phyloP scores from a whole-genome alignment of 2,329 filamentous ascomycete species.

The Sporothrix luriei region DNA sequence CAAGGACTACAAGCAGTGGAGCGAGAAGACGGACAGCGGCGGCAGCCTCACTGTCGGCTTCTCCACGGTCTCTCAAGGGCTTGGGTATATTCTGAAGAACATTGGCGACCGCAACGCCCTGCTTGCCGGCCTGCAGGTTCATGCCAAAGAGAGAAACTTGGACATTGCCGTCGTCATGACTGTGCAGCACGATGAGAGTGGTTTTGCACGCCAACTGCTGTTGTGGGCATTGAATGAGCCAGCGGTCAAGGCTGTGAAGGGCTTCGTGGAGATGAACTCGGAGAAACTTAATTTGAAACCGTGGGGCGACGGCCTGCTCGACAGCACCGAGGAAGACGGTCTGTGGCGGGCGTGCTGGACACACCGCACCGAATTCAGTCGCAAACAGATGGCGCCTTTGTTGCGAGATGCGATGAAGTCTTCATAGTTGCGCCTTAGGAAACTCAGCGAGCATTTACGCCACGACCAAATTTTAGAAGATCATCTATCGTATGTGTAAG shows the following conservation, averaged over 20 bases:
- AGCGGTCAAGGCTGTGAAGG: slow-evolving; percentile 54
- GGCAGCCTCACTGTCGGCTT: slow-evolving; percentile 63
- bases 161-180: slow-evolving; percentile 71
- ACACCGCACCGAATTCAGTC: slow-evolving; percentile 64
- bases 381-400: slow-evolving; percentile 71
- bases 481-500: too few species aligned
- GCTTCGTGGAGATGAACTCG: slow-evolving; percentile 54
- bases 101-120: slow-evolving; percentile 53
- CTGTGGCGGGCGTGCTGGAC: slow-evolving; percentile 65
- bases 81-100: slow-evolving; percentile 61
- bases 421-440: not conserved
- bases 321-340: slow-evolving; percentile 42
- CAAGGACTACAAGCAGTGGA: slow-evolving; percentile 86
- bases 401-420: slow-evolving; percentile 59
- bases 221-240: slow-evolving; percentile 62
- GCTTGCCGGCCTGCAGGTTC: slow-evolving; percentile 53
- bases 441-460: not conserved
- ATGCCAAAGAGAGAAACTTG: slow-evolving; percentile 60
- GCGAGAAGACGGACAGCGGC: slow-evolving; percentile 44
- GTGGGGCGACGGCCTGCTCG: slow-evolving; percentile 56
- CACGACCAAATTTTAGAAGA: too few species aligned
- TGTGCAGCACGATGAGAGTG: slow-evolving; percentile 53
- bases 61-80: slow-evolving; percentile 63
- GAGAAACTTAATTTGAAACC: slow-evolving; percentile 58
- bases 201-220: slow-evolving; percentile 68